Evolutionary conservation across 1,284 basidiomycete genomes (phyloP).

Genomic region (Neonothopanus nambi): DNA sequence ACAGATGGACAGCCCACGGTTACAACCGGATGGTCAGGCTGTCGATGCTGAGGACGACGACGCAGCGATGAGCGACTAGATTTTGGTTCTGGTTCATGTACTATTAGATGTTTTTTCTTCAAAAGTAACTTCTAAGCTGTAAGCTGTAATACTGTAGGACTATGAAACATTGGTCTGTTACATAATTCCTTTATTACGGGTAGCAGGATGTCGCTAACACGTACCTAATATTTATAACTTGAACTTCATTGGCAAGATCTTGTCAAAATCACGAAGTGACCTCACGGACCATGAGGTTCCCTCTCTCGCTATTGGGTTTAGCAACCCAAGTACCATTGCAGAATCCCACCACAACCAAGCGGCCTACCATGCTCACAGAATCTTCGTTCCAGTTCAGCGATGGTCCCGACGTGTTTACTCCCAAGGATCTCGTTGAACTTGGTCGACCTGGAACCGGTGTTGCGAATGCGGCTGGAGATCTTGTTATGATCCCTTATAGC

Average conservation of each 20-base stretch:
- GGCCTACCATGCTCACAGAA: conserved; percentile 29
- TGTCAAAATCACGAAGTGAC: neutral
- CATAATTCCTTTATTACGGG: no score
- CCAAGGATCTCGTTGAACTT: conserved; percentile 71
- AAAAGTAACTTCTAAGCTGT: conserved; percentile 14
- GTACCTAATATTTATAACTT: no score
- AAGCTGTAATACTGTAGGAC: neutral
- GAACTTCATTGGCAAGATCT: neutral
- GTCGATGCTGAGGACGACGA: conserved; percentile 33
- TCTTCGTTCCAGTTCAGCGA: conserved; percentile 56
- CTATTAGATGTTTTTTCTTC: neutral
- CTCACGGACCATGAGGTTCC: conserved; percentile 36
- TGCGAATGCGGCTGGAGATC: conserved; percentile 64
- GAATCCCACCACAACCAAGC: conserved; percentile 21
- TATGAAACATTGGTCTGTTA: no score
- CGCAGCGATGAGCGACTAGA: conserved; percentile 41
- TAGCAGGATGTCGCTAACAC: no score
- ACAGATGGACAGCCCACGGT: conserved; percentile 50
- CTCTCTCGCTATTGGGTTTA: conserved; percentile 47
- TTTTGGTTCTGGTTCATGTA: neutral
- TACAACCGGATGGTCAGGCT: conserved; percentile 39
- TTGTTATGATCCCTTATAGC: conserved; percentile 68
- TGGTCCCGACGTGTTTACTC: conserved; percentile 61
- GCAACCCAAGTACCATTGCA: conserved; percentile 52
- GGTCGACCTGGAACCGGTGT: conserved; percentile 68